Evolutionary conservation across 2,329 filamentous ascomycete genomes (phyloP), one percentile per base, ranked within the genome.

Genomic region (Aspergillus neoniger): DNA sequence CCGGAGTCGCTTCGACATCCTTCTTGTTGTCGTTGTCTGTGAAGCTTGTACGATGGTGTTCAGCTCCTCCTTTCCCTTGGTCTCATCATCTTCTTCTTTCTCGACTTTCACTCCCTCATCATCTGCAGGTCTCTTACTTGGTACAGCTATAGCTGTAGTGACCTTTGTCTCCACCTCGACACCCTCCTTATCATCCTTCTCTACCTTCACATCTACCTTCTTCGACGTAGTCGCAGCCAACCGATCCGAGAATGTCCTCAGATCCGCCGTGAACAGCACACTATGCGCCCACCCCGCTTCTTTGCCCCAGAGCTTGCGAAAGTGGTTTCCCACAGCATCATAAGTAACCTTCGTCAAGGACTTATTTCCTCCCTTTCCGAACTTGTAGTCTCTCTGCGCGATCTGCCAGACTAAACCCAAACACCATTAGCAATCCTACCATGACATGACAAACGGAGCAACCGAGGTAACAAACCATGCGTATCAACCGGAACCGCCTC

Each of bases 231-330:
- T 72, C 65, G 71, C 73, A 67, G 70, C 73, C n/a, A 86, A 72
- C 65, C 80, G 83, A 65, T 91, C 89, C 0, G 92, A 89, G 70
- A 98, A 98, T 0, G 91, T 86, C 71, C 87, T 90, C 59, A 99
- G 76, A 72, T 99, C 93, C 0, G 95, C 96, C 0, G 95, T 96
- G 72, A 99, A 99, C 12, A 99, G 82, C 8, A 99, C 95, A 2
- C 91, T 96, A 78, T 99, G 95, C 9, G 96, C 95, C 96, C 96
- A 99, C 1, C 95, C 95, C 1, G 95, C 95, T 69, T 98, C 91
- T 60, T 89, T 86, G 0, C 95, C 95, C 95, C 96, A 99, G 0
- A 98, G 82, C 39, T 83, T 83, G 58, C 95, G 86, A 70, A 99
- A 99, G 69, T 96, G 90, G 64, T 96, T 91, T 0, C 91, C 95